phyloP scores from a whole-genome alignment of 2,329 filamentous ascomycete species.

The Colletotrichum gloeosporioides region DNA sequence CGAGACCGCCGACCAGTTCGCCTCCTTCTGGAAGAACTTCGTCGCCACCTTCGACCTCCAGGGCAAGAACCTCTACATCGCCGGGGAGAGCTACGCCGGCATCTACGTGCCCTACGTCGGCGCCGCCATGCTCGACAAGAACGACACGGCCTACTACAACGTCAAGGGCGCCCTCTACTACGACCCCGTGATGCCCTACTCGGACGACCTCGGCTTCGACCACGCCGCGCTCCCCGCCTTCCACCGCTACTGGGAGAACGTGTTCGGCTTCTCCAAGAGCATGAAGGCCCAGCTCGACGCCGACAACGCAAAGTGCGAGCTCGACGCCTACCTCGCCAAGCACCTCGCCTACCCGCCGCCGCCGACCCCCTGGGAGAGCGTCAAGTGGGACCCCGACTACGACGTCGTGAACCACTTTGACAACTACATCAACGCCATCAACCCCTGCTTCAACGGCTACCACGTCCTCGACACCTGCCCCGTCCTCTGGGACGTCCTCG shows the following conservation, averaged over 20 bases:
- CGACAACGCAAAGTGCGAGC: constrained; percentile 65
- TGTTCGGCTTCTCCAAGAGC: constrained; percentile 69
- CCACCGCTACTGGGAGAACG: constrained; percentile 62
- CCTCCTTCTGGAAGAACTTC: constrained; percentile 91
- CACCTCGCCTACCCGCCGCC: constrained; percentile 73
- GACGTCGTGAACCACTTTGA: constrained; percentile 58
- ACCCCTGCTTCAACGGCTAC: constrained; percentile 84
- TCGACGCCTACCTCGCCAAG: constrained; percentile 60
- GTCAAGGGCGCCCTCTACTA: constrained; percentile 65
- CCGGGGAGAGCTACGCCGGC: constrained; percentile 95
- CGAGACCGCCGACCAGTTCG: constrained; percentile 87
- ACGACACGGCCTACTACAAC: constrained; percentile 74
- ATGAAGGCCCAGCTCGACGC: constrained; percentile 58
- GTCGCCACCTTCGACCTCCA: constrained; percentile 80
- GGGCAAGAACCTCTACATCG: constrained; percentile 91
- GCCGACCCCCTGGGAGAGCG: constrained; percentile 51
- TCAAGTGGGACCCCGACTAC: constrained; percentile 54
- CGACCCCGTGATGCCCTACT: constrained; percentile 42
- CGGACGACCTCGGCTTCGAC: not conserved
- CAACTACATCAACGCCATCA: constrained; percentile 58
- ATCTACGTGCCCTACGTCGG: constrained; percentile 98
- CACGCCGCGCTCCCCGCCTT: constrained; percentile 60
- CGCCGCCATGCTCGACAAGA: constrained; percentile 84
- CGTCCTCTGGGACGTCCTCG: constrained; percentile 70
- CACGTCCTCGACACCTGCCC: constrained; percentile 77